phyloP scores from a whole-genome alignment of 495 filamentous ascomycete species.

The Penicillium alfredii region DNA sequence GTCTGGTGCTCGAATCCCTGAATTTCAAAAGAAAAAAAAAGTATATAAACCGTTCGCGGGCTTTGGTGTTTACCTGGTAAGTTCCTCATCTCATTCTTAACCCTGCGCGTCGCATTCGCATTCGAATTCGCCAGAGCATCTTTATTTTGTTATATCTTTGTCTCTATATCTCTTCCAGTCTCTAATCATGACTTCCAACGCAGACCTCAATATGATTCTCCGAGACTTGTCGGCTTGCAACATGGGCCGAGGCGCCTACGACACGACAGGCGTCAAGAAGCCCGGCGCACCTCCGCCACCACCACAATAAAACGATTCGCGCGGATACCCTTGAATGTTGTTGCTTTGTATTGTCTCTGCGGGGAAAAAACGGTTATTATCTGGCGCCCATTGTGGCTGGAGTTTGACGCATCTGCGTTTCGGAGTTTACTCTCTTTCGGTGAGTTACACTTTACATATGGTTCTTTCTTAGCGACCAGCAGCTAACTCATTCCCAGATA shows the following conservation, averaged over 20 bases:
- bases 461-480: no score
- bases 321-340: slow-evolving; percentile 13
- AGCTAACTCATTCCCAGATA: no score
- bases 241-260: slow-evolving; percentile 56
- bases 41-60: slow-evolving; percentile 23
- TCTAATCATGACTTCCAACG: slow-evolving; percentile 30
- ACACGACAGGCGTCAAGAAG: slow-evolving; percentile 54
- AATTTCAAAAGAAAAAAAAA: no score
- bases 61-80: slow-evolving; percentile 19
- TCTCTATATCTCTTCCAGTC: slow-evolving; percentile 1
- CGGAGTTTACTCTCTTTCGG: slow-evolving; percentile 29
- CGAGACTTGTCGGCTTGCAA: slow-evolving; percentile 44
- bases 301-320: slow-evolving; percentile 27
- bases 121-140: background rate
- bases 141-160: background rate
- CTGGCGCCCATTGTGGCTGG: slow-evolving; percentile 25
- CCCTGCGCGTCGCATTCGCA: slow-evolving; percentile 10
- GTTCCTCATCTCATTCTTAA: slow-evolving; percentile 20
- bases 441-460: slow-evolving; percentile 24
- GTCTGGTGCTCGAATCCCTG: slow-evolving; percentile 9
- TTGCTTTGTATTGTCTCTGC: no score
- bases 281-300: slow-evolving; percentile 47
- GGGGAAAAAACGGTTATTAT: no score
- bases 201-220: slow-evolving; percentile 47
- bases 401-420: slow-evolving; percentile 29